Evolutionary conservation across 192 early-diverging fungal genomes (phyloP), one percentile per base, ranked within the genome.

Genomic region (Dissophora globulifera): DNA sequence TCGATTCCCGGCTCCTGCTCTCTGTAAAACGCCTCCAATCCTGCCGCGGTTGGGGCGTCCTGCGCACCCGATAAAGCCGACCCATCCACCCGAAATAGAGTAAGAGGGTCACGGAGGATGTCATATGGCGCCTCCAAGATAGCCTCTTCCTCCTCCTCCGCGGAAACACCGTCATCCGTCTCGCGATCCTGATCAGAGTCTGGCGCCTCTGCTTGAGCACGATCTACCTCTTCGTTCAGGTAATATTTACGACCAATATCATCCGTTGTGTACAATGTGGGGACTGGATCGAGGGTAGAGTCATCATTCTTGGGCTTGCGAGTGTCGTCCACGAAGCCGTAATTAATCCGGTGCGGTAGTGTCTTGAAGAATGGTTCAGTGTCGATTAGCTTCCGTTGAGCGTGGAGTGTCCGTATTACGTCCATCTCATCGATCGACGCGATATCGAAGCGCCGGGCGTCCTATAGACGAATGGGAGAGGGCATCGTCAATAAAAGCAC

Each of bases 121-220:
- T 31, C 20, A 35, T 50, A 17, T 1, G 69, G 69, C 2, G 47
- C 47, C 31, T 72, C 69, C 15, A 72, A 16, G 0, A 1, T 38
- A 17, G n/a, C 16, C 17, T 72, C 69, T 1, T 19, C 33, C 11
- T 64, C 61, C 15, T 72, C 55, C 41, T 72, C 69, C 5, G 52
- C 69, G 19, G 40, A 57, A 0, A 72, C 55, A 1, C 61, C 55
- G 23, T 72, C 69, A n/a, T 72, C 55, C 1, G 69, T 64, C 0
- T 63, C 61, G 16, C 22, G 27, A 35, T 63, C 69, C 26, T 72
- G 69, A 45, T 72, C 69, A 5, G 69, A 72, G 31, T 72, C 69
- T 0, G 54, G 61, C 13, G 61, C 69, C 22, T 41, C 19, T 0
- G 69, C 69, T 30, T 59, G 32, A 6, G 46, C 54, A 7, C 20